phyloP scores from a whole-genome alignment of 2,329 filamentous ascomycete species.

The Colletotrichum sojae region DNA sequence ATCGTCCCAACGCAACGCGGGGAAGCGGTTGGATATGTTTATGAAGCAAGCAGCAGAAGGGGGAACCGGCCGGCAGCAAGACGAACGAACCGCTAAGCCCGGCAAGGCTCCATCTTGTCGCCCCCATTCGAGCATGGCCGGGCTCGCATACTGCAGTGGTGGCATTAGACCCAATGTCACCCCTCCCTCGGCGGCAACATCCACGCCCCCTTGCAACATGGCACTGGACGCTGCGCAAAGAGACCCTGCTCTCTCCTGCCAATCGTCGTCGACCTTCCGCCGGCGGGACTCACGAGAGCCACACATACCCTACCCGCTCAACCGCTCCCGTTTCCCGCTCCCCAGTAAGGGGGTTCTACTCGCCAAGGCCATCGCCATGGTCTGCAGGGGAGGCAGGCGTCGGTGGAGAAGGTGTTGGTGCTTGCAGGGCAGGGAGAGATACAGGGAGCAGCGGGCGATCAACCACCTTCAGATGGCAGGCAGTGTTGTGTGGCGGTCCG shows the following conservation, averaged over 20 bases:
- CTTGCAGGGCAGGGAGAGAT: constrained; percentile 14
- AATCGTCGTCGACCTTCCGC: constrained; percentile 8
- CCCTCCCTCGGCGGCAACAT: constrained; percentile 21
- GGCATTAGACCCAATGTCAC: constrained; percentile 30
- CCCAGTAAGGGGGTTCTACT: constrained; percentile 2
- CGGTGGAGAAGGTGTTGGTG: constrained; percentile 18
- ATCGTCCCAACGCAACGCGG: constrained; percentile 23
- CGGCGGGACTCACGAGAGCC: constrained; percentile 13
- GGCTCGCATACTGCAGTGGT: constrained; percentile 9
- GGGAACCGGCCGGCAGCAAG: constrained; percentile 23
- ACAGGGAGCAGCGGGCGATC: constrained; percentile 18
- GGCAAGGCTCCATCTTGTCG: constrained; percentile 35
- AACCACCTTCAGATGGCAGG: constrained; percentile 21
- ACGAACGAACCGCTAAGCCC: constrained; percentile 36
- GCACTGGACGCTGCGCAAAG: constrained; percentile 22
- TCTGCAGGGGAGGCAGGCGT: background rate
- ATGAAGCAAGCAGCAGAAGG: constrained; percentile 23
- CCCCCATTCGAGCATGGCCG: constrained; percentile 22
- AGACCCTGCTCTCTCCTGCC: constrained; percentile 24
- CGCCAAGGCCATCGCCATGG: constrained; percentile 16
- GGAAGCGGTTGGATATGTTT: constrained; percentile 31
- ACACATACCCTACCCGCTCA: constrained; percentile 24
- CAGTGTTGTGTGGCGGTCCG: constrained; percentile 2
- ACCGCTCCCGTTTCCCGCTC: constrained; percentile 17
- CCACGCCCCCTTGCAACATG: constrained; percentile 24